phyloP scores from a whole-genome alignment of 306 rosid genomes.

The Crotalaria pallida region DNA sequence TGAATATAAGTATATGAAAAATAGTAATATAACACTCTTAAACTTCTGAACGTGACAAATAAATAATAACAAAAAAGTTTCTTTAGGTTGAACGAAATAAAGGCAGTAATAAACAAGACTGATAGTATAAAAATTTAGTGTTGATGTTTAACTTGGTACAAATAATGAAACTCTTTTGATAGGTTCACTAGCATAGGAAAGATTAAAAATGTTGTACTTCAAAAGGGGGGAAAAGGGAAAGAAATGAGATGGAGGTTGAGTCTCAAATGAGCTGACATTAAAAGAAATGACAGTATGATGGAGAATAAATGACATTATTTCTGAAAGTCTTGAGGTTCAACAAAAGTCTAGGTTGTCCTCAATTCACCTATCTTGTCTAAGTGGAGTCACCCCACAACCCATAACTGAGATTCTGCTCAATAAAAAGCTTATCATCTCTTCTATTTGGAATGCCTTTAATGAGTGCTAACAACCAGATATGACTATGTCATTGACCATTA shows the following conservation, averaged over 20 bases:
- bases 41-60: too few species aligned
- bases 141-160: too few species aligned
- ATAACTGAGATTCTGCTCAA: slow-evolving; percentile 33
- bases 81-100: too few species aligned
- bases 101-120: too few species aligned
- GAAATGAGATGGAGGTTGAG: not conserved
- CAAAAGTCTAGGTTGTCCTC: slow-evolving; percentile 29
- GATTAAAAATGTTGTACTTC: not conserved
- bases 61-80: too few species aligned
- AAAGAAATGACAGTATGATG: not conserved
- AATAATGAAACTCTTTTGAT: too few species aligned
- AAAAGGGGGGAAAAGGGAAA: too few species aligned
- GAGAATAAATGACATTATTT: slow-evolving; percentile 12
- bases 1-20: too few species aligned
- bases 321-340: slow-evolving; percentile 12
- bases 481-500: slow-evolving; percentile 38
- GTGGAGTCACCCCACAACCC: slow-evolving; percentile 44
- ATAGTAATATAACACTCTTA: too few species aligned
- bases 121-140: too few species aligned
- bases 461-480: slow-evolving; percentile 39
- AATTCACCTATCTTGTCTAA: slow-evolving; percentile 29
- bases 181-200: not conserved
- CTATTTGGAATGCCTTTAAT: slow-evolving; percentile 34
- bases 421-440: slow-evolving; percentile 33
- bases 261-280: not conserved